Evolutionary conservation across 768 basidiomycete genomes (phyloP), one percentile per base, ranked within the genome.

Genomic region (Rhizopogon rudus): DNA sequence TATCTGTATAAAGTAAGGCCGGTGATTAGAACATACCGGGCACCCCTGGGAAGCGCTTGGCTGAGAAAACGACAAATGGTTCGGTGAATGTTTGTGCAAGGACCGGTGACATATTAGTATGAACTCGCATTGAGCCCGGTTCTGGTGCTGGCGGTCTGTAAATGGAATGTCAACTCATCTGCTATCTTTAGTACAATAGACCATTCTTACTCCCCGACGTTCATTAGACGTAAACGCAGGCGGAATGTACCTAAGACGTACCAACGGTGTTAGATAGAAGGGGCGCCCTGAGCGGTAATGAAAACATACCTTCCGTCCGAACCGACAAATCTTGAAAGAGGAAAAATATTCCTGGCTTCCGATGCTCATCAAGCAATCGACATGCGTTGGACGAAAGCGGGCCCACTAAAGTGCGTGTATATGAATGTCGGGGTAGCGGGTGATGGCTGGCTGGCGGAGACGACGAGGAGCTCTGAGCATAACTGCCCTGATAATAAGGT

Each of bases 291-390:
- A 64, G 61, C 67, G 58, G 51, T 67, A 68, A 64, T 65, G 49
- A 51, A 37, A 22, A 52, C 65, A 65, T 70, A 87, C 91, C 91
- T 81, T 98, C 95, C 17, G 91, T 95, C 55, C 95, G 82, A 46
- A 98, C 89, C 44, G 91, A 93, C 51, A 98, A 73, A 73, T 97
- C 95, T 68, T 93, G 93, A 73, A 95, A 93, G 58, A 97, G 84
- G 75, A 97, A 98, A 71, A 93, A 98, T 59, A 97, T 87, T 6
- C 94, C 95, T 50, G 82, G 79, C 58, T 86, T 84, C 57, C 88
- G 86, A 69, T 93, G 84, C 65, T 93, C 90, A 66, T 96, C 93
- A 54, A 83, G 73, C 50, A 97, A 77, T 49, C 87, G 83, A 68
- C 87, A 88, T 14, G 92, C 94, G 66, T 91, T 91, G 31, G 92